Base-by-base conservation (phyloP, 306 rosid genomes). In the Spatholobus suberectus region DNA sequence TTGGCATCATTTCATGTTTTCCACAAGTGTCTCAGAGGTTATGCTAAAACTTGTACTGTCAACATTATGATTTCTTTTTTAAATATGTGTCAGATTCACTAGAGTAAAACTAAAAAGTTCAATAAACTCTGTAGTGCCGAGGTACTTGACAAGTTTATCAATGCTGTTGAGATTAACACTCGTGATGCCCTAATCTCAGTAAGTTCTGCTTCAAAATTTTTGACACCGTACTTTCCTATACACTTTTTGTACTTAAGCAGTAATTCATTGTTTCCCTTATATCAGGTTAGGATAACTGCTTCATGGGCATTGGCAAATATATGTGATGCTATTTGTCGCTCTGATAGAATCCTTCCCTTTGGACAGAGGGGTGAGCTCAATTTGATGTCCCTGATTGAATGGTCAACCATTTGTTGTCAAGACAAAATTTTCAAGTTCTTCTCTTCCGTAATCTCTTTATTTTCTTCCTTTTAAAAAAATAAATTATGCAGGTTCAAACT, bases 251-350 rank as follows among this genome's bases (percentile, higher is more conserved):
- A 85, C 46, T 69, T 55, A 61, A 23, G 23, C 69, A 34, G 82
- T 71, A 59, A 79, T 59, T 54, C 68, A 47, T 66, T 57, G 40
- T 34, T 65, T 84, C 77, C 61, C 7, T 79, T 51, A 29, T 79
- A 83, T 77, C 89, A 93, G 98, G 99, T 96, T 66, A 86, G 94
- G 85, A 90, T 94, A 84, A 91, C 97, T 20, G 94, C 99, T 57
- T 92, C 98, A 10, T 96, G 99, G 99, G 98, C 99, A 69, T 82
- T 96, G 92, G 99, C 97, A 85, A 96, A 96, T 85, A 83, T 96
- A 73, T 96, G 97, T 32, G 97, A 96, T 81, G 91, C 98, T 71
- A 80, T 93, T 71, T 86, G 90, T 76, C 90, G 87, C 82, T 76
- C 80, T 84, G 84, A 87, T 74, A 86, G 85, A 74, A 82, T 82